Evolutionary conservation across 2,329 filamentous ascomycete species (phyloP).

Genomic region (Colletotrichum ledebouriae): DNA sequence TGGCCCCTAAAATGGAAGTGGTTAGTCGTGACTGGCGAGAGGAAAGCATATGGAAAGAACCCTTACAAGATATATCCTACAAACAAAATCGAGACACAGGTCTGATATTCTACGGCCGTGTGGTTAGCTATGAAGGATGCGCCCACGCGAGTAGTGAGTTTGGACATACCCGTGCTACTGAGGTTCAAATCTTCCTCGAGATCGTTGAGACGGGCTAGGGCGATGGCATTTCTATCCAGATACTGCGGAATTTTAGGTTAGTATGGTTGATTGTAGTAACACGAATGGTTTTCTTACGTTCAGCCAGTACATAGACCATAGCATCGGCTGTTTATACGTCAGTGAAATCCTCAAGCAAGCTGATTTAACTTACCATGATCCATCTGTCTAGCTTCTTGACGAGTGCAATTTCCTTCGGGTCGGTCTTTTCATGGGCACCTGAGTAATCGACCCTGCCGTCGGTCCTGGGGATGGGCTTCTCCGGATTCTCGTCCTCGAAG

Average conservation of each 20-base stretch:
- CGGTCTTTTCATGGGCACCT: slow-evolving; percentile 56
- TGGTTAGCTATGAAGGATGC: not conserved
- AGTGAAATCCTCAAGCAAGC: not conserved
- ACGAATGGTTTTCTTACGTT: slow-evolving; percentile 31
- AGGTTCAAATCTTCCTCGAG: slow-evolving; percentile 46
- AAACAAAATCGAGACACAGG: slow-evolving; percentile 53
- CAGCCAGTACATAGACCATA: slow-evolving; percentile 44
- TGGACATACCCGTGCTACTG: slow-evolving; percentile 35
- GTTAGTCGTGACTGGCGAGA: not conserved
- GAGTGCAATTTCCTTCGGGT: slow-evolving; percentile 56
- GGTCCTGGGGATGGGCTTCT: slow-evolving; percentile 43
- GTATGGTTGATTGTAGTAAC: not conserved
- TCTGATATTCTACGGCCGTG: slow-evolving; percentile 48
- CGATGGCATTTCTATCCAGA: slow-evolving; percentile 43
- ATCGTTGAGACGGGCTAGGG: slow-evolving; percentile 44
- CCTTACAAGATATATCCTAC: slow-evolving; percentile 47
- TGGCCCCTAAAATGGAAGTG: slow-evolving; percentile 24
- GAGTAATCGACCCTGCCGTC: slow-evolving; percentile 52
- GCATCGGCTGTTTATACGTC: slow-evolving; percentile 37
- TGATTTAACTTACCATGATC: slow-evolving; percentile 50
- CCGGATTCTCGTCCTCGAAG: slow-evolving; percentile 41
- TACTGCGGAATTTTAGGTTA: not conserved
- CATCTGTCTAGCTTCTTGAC: slow-evolving; percentile 56
- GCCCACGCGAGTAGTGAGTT: too few species aligned
- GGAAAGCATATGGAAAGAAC: accelerated